A percentile compares a stretch with the other conserved stretches of the same genome.
Evolutionary conservation across 2,329 filamentous ascomycete species (phyloP).

Genomic region (Calonectria pauciramosa): DNA sequence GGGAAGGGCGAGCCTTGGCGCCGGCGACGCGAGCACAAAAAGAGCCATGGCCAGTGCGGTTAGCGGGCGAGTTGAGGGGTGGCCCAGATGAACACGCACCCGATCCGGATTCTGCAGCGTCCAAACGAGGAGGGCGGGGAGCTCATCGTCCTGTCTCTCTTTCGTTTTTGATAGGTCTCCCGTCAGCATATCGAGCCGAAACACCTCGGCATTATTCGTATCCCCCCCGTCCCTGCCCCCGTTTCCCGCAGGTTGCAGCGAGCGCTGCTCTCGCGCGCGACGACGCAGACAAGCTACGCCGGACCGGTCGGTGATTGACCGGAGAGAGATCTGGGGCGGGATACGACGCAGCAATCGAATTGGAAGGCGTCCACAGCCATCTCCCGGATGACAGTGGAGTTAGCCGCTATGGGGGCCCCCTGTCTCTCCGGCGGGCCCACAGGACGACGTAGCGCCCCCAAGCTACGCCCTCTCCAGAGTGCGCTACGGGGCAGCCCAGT

Average conservation of each 20-base stretch:
- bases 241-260: background rate
- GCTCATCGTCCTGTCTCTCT: background rate
- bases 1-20: slow-evolving; percentile 11
- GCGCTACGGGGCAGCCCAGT: background rate
- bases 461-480: background rate
- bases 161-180: background rate
- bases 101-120: slow-evolving; percentile 5
- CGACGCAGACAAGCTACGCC: background rate
- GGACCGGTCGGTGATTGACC: slow-evolving; percentile 13
- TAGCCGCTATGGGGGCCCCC: slow-evolving; percentile 11
- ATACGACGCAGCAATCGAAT: slow-evolving; percentile 5
- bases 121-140: background rate
- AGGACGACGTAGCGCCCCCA: background rate
- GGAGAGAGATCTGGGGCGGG: slow-evolving; percentile 12
- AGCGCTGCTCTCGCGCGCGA: background rate
- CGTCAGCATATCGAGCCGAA: slow-evolving; percentile 6
- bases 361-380: slow-evolving; percentile 7
- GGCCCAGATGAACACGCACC: slow-evolving; percentile 8
- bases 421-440: slow-evolving; percentile 1
- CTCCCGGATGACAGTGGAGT: slow-evolving; percentile 18
- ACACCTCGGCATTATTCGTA: slow-evolving; percentile 15
- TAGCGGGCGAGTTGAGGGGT: slow-evolving; percentile 11
- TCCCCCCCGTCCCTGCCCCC: background rate
- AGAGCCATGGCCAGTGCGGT: background rate
- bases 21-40: slow-evolving; percentile 10